Evolutionary conservation across 1,284 basidiomycete species (phyloP), one percentile per base, ranked within the genome.

Genomic region (Cryptococcus maquisensis): DNA sequence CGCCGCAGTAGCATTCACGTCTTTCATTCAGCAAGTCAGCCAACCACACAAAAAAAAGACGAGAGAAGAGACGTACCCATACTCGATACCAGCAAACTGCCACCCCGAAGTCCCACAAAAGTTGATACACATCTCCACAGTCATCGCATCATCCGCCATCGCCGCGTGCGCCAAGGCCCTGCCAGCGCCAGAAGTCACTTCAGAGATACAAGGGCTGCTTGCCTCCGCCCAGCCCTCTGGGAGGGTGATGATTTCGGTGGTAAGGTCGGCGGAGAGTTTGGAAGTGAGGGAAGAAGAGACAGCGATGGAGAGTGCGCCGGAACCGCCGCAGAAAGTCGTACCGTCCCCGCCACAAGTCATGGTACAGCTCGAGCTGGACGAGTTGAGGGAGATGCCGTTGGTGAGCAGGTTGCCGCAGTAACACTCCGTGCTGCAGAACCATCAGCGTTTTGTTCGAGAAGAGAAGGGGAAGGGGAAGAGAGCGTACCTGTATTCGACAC

Each of bases 261-360:
- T 57, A 13, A 55, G 35, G 40, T 52, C 59, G 47, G 50, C 16
- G 35, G 39, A 37, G 26, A 61, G 50, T 15, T 43, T 45, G 2
- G 55, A 44, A 35, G 57, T 38, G 45, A 55, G 60, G 20, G 53
- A 36, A 13, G 43, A 24, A 43, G 52, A 51, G 47, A 58, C 51
- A 28, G 56, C 56, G 23, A 65, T n/a, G 26, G 49, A 56, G 38
- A 67, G 45, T 18, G 63, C 57, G 38, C 58, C 47, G 24, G 55
- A 43, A n/a, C 67, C 66, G 52, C 69, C 69, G 49, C 67, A 69
- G 45, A 52, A 59, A 23, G 54, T 37, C 18, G 48, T 59, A n/a
- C 58, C 44, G 51, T 63, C 52, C 20, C 69, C 67, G 8, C 56
- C 51, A 53, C 67, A 69, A 28, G 62, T 37, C 52, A 68, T 66